Base-by-base conservation (phyloP, 192 early-diverging fungal genomes). In the Coemansia sp. region DNA sequence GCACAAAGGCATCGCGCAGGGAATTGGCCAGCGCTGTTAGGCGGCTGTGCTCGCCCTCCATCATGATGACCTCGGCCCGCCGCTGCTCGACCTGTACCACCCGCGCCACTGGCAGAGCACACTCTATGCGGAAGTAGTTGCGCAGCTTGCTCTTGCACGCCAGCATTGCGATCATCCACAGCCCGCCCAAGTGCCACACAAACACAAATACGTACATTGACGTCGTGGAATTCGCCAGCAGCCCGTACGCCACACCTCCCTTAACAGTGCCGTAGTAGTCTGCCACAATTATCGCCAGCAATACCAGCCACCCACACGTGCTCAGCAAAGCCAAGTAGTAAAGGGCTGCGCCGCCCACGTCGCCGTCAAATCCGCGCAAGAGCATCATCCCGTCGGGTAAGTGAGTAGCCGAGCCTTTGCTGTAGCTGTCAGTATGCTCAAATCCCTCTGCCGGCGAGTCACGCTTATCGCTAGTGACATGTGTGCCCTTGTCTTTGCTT, bases 191-290 rank as follows among this genome's bases (percentile, higher is more conserved):
- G 62, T 92, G 89, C 92, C 92, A 94, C 16, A 91, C 79, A 45
- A 89, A 74, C 61, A 89, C 87, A 71, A 92, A 88, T 37, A 88
- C 85, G 16, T 82, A 72, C 18, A 85, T 86, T 7, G 86, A 85
- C 26, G 86, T 75, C 61, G 85, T 79, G 9, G 86, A 84, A 70
- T 85, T 83, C 39, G 85, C 84, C 61, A 93, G 88, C 14, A 90
- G 73, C 20, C 79, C 77, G 53, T 78, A 86, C 6, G 67, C 71
- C 21, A 77, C 65, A 3, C 85, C 82, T 36, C 82, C 64, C 69
- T 87, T 76, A 36, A 84, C 83, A 47, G 69, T 75, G 66, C 87
- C 87, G 80, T 92, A 94, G 82, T 92, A 89, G 77, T 94, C 92
- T 14, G 83, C 66, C n/a, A 91, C 85, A 20, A 92, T 68, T 41